A percentile compares a stretch with the other conserved stretches of the same genome.
Evolutionary conservation across 1,284 basidiomycete genomes (phyloP).

Genomic region (Trametes versicolor): DNA sequence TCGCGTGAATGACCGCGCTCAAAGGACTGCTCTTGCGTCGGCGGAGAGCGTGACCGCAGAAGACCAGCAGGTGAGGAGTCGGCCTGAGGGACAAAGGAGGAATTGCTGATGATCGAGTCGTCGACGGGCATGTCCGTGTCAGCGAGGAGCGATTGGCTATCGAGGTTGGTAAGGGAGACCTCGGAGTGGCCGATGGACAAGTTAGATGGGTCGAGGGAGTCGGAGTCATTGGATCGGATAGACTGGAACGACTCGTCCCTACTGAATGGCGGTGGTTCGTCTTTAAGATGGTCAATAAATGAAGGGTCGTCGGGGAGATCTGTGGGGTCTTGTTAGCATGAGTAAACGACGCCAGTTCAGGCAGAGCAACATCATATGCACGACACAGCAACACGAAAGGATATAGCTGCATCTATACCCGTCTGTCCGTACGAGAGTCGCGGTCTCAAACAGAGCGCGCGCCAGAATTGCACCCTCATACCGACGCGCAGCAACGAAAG

Average conservation of each 20-base stretch:
- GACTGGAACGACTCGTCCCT: conserved; percentile 50
- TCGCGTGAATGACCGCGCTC: conserved; percentile 23
- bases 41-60: conserved; percentile 21
- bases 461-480: no score
- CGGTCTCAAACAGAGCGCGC: background rate
- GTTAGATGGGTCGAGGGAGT: conserved; percentile 47
- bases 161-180: conserved; percentile 40
- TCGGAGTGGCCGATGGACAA: conserved; percentile 42
- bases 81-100: conserved; percentile 28
- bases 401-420: no score
- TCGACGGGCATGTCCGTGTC: conserved; percentile 28
- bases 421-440: no score
- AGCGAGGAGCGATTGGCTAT: conserved; percentile 37
- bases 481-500: background rate
- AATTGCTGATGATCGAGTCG: conserved; percentile 18
- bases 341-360: no score
- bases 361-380: no score
- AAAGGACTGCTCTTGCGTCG: conserved; percentile 21
- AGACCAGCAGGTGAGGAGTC: conserved; percentile 25
- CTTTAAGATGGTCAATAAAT: conserved; percentile 35
- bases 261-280: conserved; percentile 42
- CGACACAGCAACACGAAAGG: no score
- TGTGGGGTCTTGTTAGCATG: background rate
- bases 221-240: conserved; percentile 34
- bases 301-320: conserved; percentile 4